Evolutionary conservation across 495 filamentous ascomycete species (phyloP).

Genomic region (Xanthoparmelia taractica): DNA sequence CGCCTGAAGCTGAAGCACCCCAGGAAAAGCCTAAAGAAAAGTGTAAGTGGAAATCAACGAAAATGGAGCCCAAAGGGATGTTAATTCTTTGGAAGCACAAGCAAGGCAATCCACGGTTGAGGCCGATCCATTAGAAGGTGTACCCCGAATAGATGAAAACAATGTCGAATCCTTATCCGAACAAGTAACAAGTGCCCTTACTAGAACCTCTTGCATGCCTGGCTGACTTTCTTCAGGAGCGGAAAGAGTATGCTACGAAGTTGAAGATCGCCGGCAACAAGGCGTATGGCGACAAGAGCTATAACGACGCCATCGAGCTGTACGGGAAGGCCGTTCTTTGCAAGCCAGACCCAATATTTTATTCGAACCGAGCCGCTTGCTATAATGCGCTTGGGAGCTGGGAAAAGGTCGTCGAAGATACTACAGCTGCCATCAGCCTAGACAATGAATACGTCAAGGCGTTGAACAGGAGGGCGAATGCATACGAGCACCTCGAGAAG

Average conservation of each 20-base stretch:
- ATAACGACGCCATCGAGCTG: constrained; percentile 80
- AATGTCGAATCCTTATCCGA: constrained; percentile 62
- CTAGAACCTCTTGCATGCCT: neutral
- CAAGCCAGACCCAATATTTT: constrained; percentile 96
- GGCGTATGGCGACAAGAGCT: constrained; percentile 88
- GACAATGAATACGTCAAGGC: constrained; percentile 97
- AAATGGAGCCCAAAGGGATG: neutral
- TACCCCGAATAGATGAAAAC: constrained; percentile 78
- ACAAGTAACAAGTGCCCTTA: constrained; percentile 42
- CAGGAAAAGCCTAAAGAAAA: constrained; percentile 14
- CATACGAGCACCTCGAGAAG: constrained; percentile 84
- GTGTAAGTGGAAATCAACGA: constrained; percentile 5
- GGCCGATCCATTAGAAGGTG: constrained; percentile 56
- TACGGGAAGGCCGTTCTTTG: constrained; percentile 94
- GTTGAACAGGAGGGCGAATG: constrained; percentile 87
- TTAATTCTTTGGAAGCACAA: constrained; percentile 32
- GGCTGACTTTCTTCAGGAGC: constrained; percentile 32
- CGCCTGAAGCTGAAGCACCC: constrained; percentile 45
- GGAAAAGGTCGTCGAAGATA: constrained; percentile 96
- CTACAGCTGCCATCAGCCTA: constrained; percentile 83
- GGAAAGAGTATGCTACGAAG: constrained; percentile 78
- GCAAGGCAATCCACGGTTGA: constrained; percentile 48
- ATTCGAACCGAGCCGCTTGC: constrained; percentile 96
- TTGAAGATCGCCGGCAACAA: constrained; percentile 95
- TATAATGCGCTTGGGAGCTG: constrained; percentile 86